Conservation (phyloP, 2,329 filamentous ascomycete species). For the Colletotrichum cuscutae region DNA sequence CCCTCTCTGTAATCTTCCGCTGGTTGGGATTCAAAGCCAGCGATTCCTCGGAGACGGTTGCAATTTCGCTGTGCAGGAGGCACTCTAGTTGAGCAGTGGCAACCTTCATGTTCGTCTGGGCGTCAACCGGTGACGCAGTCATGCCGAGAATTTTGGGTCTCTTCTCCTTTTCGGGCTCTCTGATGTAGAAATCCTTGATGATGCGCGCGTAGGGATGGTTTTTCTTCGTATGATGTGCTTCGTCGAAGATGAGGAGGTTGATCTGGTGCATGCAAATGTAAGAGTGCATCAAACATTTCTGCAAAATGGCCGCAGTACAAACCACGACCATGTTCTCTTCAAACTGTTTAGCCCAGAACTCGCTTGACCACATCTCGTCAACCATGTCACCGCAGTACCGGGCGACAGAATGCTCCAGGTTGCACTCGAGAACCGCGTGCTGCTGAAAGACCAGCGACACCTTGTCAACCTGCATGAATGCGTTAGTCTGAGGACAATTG, state of each 20-base stretch:
- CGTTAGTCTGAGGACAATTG: not conserved
- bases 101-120: conserved; percentile 76
- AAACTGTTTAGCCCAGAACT: conserved; percentile 64
- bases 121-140: conserved; percentile 95
- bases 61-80: conserved; percentile 84
- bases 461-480: conserved; percentile 72
- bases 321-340: conserved; percentile 83
- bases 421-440: conserved; percentile 81
- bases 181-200: conserved; percentile 85
- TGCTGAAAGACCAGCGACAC: conserved; percentile 94
- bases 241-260: conserved; percentile 93
- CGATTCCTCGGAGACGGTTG: conserved; percentile 68
- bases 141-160: conserved; percentile 90
- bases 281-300: conserved; percentile 80
- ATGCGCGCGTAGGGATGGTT: conserved; percentile 91
- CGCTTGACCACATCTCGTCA: conserved; percentile 50
- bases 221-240: conserved; percentile 96
- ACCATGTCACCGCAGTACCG: conserved; percentile 79
- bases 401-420: conserved; percentile 77
- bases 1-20: conserved; percentile 64
- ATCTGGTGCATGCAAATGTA: conserved; percentile 85
- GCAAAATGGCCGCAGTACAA: conserved; percentile 89
- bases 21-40: conserved; percentile 43
- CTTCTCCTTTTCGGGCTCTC: conserved; percentile 51
- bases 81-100: conserved; percentile 80